Evolutionary conservation across 257 asterid genomes (phyloP).

Genomic region (Verbascum thapsus): DNA sequence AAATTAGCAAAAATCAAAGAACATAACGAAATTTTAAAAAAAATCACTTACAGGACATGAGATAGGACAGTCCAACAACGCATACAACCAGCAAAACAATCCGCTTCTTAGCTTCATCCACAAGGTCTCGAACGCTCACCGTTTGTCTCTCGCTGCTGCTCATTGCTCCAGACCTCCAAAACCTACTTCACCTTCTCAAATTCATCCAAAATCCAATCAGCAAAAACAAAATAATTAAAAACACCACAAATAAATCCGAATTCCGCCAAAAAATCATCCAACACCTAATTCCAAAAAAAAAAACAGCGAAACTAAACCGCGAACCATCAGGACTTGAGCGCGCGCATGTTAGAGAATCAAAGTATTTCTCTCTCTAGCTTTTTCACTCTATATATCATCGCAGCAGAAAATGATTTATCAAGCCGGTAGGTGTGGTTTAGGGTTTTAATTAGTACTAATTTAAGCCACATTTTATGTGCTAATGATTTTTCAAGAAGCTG

Average conservation of each 20-base stretch:
- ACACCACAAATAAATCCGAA: background rate
- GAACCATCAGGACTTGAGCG: constrained; percentile 38
- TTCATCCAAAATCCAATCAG: constrained; percentile 34
- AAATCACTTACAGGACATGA: constrained; percentile 54
- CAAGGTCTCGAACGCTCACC: constrained; percentile 47
- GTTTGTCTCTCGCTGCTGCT: constrained; percentile 40
- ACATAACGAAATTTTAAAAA: constrained; percentile 26
- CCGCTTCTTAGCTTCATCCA: constrained; percentile 60
- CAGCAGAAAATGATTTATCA: constrained; percentile 18
- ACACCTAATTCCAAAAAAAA: constrained; percentile 30
- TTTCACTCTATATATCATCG: constrained; percentile 11
- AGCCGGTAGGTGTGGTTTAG: constrained; percentile 26
- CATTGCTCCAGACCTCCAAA: constrained; percentile 37
- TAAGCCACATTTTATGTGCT: constrained; percentile 26
- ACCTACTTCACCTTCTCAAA: constrained; percentile 20
- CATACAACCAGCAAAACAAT: constrained; percentile 44
- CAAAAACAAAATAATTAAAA: background rate
- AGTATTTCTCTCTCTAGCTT: constrained; percentile 18
- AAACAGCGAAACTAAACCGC: background rate
- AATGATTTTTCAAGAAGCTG: constrained; percentile 26
- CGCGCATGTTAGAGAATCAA: no score
- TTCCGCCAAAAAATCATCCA: constrained; percentile 27
- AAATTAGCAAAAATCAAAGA: constrained; percentile 5
- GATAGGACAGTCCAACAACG: constrained; percentile 55
- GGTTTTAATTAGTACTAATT: constrained; percentile 26